These are phyloP conservation scores for Tricholoma flavovirens DNA, from an alignment of 768 basidiomycete species.

Conservation along the genomic window DNA sequence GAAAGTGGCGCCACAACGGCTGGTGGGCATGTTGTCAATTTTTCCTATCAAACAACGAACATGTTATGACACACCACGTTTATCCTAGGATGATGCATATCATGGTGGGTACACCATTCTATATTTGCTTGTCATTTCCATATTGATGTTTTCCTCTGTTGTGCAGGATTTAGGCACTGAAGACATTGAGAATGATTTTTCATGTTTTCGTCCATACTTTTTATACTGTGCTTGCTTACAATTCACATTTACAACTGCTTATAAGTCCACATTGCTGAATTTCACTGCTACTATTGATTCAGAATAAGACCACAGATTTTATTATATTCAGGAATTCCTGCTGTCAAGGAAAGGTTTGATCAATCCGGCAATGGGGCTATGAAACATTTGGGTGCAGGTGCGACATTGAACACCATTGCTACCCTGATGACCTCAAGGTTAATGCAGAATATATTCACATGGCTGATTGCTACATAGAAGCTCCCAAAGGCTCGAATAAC, in stretches of 20 bases:
- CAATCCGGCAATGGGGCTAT: conserved; percentile 99
- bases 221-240: background rate
- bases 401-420: conserved; percentile 98
- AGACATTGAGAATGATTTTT: background rate
- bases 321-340: conserved; percentile 75
- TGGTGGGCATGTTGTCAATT: background rate
- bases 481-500: conserved; percentile 97
- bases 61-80: background rate
- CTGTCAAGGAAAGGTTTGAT: conserved; percentile 99
- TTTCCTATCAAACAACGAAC: background rate
- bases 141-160: background rate
- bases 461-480: conserved; percentile 99
- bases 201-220: background rate
- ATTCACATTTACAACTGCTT: background rate
- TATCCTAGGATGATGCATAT: background rate
- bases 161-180: background rate
- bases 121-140: background rate
- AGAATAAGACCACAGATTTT: no score
- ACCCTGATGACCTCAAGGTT: conserved; percentile 98
- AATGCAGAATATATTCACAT: conserved; percentile 99
- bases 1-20: background rate
- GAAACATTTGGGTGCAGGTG: conserved; percentile 97
- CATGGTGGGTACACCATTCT: background rate
- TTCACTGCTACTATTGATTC: no score
- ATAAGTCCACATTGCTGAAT: no score